Evolutionary conservation across 768 basidiomycete genomes (phyloP).

Genomic region (Tricholoma flavovirens): DNA sequence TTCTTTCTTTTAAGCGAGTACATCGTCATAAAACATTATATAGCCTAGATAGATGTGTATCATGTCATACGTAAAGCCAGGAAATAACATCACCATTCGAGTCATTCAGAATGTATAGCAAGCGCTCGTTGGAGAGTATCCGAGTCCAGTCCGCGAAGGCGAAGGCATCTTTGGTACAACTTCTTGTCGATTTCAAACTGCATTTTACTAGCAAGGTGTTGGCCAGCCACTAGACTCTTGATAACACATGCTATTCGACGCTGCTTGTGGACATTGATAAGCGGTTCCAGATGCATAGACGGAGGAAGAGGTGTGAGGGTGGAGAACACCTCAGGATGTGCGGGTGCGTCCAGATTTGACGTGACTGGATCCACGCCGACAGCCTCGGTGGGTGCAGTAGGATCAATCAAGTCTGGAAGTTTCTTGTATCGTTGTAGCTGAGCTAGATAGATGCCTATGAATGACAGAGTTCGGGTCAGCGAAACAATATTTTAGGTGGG

Average conservation of each 20-base stretch:
- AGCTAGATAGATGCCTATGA: conserved; percentile 67
- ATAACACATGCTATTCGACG: conserved; percentile 75
- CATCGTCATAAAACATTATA: not conserved
- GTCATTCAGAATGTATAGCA: conserved; percentile 21
- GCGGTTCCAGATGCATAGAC: conserved; percentile 75
- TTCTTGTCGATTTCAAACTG: conserved; percentile 69
- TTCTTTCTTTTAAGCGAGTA: not conserved
- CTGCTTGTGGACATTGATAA: conserved; percentile 89
- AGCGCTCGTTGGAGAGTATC: conserved; percentile 47
- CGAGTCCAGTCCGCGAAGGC: conserved; percentile 58
- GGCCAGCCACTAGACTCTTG: conserved; percentile 74
- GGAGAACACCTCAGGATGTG: conserved; percentile 76
- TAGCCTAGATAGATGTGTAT: not conserved
- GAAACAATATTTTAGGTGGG: not conserved
- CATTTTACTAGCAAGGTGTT: conserved; percentile 73
- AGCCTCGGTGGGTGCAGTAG: conserved; percentile 66
- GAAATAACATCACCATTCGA: not conserved
- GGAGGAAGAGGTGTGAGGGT: conserved; percentile 65
- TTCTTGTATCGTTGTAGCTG: conserved; percentile 59
- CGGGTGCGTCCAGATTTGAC: conserved; percentile 59
- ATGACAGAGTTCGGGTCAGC: conserved; percentile 2
- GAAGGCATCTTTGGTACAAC: conserved; percentile 69
- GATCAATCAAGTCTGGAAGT: conserved; percentile 79
- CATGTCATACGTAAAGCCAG: not conserved
- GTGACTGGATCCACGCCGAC: conserved; percentile 61